These are phyloP conservation scores for Rhizopogon sp. DNA, from an alignment of 768 basidiomycete species.

Conservation along the genomic window DNA sequence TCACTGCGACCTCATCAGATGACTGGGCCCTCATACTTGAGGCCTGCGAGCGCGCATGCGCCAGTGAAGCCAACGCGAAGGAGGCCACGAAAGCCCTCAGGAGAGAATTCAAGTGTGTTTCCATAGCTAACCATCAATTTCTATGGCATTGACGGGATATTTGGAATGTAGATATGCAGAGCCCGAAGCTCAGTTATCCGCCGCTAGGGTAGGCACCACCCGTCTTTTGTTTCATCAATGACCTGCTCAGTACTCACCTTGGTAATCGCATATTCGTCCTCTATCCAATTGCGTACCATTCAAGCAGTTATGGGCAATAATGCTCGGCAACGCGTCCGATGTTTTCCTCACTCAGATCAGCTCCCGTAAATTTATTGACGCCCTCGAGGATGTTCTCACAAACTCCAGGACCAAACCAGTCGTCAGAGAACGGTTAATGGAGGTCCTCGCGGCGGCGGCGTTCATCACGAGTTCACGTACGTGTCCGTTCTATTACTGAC, in stretches of 20 bases:
- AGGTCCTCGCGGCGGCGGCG: conserved; percentile 79
- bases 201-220: conserved; percentile 49
- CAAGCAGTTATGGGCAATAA: conserved; percentile 78
- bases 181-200: conserved; percentile 69
- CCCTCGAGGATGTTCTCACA: conserved; percentile 74
- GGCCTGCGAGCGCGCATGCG: conserved; percentile 78
- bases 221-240: conserved; percentile 17
- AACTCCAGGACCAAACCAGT: conserved; percentile 69
- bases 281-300: too few relatives aligned
- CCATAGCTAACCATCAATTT: neutral
- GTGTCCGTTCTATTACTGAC: neutral
- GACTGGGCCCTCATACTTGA: conserved; percentile 81
- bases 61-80: conserved; percentile 68
- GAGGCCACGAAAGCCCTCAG: conserved; percentile 81
- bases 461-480: conserved; percentile 35
- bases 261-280: neutral
- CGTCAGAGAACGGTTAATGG: conserved; percentile 72
- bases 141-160: conserved; percentile 2
- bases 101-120: conserved; percentile 75
- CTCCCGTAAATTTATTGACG: conserved; percentile 74
- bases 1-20: conserved; percentile 75
- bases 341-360: conserved; percentile 66
- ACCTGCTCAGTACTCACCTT: neutral
- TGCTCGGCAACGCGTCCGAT: conserved; percentile 77
- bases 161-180: conserved; percentile 55